phyloP scores from a whole-genome alignment of 805 yeast species.

The Wickerhamiella sergipiensis region DNA sequence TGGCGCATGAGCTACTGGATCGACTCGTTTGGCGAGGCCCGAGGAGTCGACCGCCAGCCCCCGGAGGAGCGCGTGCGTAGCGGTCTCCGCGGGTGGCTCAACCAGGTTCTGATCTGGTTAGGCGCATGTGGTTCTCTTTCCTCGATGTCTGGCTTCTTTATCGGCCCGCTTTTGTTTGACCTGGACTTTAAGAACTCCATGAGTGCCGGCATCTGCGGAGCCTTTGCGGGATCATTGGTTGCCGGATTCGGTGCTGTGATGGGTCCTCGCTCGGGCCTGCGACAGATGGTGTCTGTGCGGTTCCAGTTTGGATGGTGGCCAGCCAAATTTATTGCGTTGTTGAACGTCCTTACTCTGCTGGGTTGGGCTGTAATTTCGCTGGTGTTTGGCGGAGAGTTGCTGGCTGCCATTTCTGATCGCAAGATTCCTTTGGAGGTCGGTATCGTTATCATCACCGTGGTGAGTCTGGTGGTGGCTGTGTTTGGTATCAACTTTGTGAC shows the following conservation, averaged over 20 bases:
- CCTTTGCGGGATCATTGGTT: conserved; percentile 52
- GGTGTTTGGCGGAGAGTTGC: conserved; percentile 77
- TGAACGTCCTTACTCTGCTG: conserved; percentile 59
- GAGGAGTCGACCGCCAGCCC: conserved; percentile 66
- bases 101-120: conserved; percentile 63
- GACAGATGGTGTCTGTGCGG: conserved; percentile 78
- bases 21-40: conserved; percentile 50
- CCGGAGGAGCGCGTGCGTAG: conserved; percentile 43
- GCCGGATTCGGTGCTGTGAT: conserved; percentile 75
- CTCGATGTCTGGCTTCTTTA: conserved; percentile 70
- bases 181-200: conserved; percentile 55
- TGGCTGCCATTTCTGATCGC: conserved; percentile 50
- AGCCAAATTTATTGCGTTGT: conserved; percentile 59
- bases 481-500: conserved; percentile 67
- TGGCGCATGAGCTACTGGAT: conserved; percentile 21
- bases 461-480: conserved; percentile 53
- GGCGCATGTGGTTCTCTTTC: conserved; percentile 82
- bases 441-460: conserved; percentile 50
- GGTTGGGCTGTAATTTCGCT: conserved; percentile 95
- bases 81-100: conserved; percentile 12
- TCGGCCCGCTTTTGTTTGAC: conserved; percentile 61
- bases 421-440: conserved; percentile 62
- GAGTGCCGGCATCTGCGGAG: conserved; percentile 48
- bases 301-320: conserved; percentile 78
- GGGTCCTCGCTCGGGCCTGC: conserved; percentile 84